phyloP scores from a whole-genome alignment of 1,284 basidiomycete species.

The Tetrapyrgos nigripes region DNA sequence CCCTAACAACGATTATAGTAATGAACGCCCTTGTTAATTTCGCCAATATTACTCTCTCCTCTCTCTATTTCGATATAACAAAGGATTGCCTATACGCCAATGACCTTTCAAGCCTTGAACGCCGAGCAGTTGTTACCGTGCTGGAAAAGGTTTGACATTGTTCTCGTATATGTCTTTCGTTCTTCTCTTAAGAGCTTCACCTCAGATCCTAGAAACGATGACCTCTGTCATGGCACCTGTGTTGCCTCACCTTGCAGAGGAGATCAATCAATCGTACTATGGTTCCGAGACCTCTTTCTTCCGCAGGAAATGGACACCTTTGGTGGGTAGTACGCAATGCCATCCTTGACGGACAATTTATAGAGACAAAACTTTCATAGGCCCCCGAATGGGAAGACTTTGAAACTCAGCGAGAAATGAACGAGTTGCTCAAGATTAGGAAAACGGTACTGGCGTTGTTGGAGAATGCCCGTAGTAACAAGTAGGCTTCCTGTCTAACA shows the following conservation, averaged over 20 bases:
- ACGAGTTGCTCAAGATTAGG: slow-evolving; percentile 59
- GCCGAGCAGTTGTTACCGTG: slow-evolving; percentile 74
- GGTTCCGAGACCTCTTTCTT: slow-evolving; percentile 29
- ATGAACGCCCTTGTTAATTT: slow-evolving; percentile 69
- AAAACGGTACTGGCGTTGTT: slow-evolving; percentile 63
- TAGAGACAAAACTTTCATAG: no score
- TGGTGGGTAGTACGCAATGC: slow-evolving; percentile 48
- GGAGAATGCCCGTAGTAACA: slow-evolving; percentile 74
- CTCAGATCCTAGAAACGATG: slow-evolving; percentile 74
- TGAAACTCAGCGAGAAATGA: slow-evolving; percentile 64
- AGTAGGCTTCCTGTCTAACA: slow-evolving; percentile 48
- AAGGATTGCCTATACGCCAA: slow-evolving; percentile 94
- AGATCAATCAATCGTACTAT: slow-evolving; percentile 68
- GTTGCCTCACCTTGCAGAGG: slow-evolving; percentile 91
- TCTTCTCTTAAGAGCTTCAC: no score
- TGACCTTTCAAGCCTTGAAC: slow-evolving; percentile 52
- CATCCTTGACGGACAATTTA: no score
- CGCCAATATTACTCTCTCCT: slow-evolving; percentile 75
- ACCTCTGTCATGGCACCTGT: slow-evolving; percentile 85
- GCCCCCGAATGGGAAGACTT: slow-evolving; percentile 59
- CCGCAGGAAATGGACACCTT: slow-evolving; percentile 53
- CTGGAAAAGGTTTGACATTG: slow-evolving; percentile 67
- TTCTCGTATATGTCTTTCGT: background rate
- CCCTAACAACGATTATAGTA: slow-evolving; percentile 42
- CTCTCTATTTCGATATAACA: slow-evolving; percentile 90